Evolutionary conservation across 495 filamentous ascomycete genomes (phyloP), one percentile per base, ranked within the genome.

Genomic region (Neurospora sp.): DNA sequence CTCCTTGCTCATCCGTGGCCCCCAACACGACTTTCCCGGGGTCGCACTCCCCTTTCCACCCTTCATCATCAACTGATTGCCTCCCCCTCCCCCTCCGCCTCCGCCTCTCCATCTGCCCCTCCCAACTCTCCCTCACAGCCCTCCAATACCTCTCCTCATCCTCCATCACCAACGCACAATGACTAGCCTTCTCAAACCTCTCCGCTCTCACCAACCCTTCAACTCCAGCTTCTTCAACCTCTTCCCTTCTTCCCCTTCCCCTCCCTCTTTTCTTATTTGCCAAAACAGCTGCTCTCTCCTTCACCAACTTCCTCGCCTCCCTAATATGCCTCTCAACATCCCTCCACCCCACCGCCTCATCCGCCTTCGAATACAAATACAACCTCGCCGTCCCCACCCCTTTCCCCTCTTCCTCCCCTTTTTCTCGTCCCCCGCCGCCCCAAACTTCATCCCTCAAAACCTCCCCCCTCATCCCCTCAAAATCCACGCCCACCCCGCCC

Each of bases 291-390:
- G 31, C 31, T 35, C 31, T 20, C n/a, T 22, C n/a, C n/a, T 35
- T 35, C 53, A 35, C 27, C 27, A 61, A 27, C 53, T 7, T 35
- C 2, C 11, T 65, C 0, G 53, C 53, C 53, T 18, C 0, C 27
- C 27, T 18, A 8, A 65, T 1, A 73, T 83, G 82, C 48, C 73
- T 70, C 73, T 81, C 76, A 4, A 83, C 77, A 68, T 81, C 81
- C 68, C 70, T 14, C 78, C 77, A 80, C 16, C 70, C 68, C 16
- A 83, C 79, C 68, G 82, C 68, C 40, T 79, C 76, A 68, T 85
- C 80, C 68, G 37, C 73, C 69, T 79, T 72, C 40, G 81, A 80
- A 69, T 81, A 84, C 27, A 85, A 31, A 77, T 83, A 83, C 41
- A 75, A 74, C 61, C 74, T 27, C 70, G 69, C 73, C 41, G 73